Base-by-base conservation (phyloP, 2,329 filamentous ascomycete species). In the Calcarisporium arbuscula region DNA sequence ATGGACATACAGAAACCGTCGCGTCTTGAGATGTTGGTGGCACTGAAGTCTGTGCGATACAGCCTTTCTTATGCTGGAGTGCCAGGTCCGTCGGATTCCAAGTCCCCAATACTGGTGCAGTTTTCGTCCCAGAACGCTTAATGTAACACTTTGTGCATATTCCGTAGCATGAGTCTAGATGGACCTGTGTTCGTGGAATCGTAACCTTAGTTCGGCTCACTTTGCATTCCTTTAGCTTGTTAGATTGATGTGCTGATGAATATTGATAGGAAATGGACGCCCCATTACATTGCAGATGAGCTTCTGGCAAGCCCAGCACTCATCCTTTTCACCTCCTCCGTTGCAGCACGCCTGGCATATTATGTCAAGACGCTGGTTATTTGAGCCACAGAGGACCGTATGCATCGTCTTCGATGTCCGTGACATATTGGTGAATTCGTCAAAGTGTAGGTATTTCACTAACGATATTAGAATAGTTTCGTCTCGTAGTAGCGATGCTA, bases 71-170 rank as follows among this genome's bases (percentile, higher is more conserved):
- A 29, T 45, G 43, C 20, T 45, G 43, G 5, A 28, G n/a, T 4
- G 35, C 17, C 16, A 45, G 36, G 36, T 43, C 34, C 22, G 17
- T 17, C 22, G 35, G 20, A 25, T 31, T 31, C 30, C 32, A 36
- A 8, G 32, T 20, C 9, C 35, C 40, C 11, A 21, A n/a, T 14
- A 21, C 15, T 6, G 34, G 38, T 3, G 36, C 27, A 5, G 38
- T 38, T 3, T 20, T 20, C 8, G 32, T 32, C 2, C 10, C 8
- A 4, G 28, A 20, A 12, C 19, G 16, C n/a, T 22, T 12, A 19
- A 45, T 14, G 28, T 41, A 45, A 38, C 43, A 46, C n/a, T 30
- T 39, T 5, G 36, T 41, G 36, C 43, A 46, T 16, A 46, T 26
- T 22, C 39, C 43, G 39, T 35, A 40, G 36, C 43, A 46, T 12